Evolutionary conservation across 345 rosid genomes (phyloP).

Genomic region (Citrus inodora): DNA sequence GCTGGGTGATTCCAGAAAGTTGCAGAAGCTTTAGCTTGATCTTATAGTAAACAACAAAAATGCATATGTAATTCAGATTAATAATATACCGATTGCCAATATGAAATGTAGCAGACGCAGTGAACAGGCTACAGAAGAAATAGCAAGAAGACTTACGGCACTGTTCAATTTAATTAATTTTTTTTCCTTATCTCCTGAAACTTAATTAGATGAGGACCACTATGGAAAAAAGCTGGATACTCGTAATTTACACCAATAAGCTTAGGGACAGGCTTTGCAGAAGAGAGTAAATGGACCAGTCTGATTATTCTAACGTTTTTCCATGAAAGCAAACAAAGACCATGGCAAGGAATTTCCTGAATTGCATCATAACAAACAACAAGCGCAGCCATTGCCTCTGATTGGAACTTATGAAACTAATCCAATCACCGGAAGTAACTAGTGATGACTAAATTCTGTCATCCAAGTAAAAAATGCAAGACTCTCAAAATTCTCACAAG

Average conservation of each 20-base stretch:
- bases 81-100: background rate
- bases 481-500: constrained; percentile 8
- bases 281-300: background rate
- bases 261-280: background rate
- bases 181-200: background rate
- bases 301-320: background rate
- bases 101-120: background rate
- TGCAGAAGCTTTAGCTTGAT: background rate
- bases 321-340: background rate
- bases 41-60: constrained; percentile 5
- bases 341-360: background rate
- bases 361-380: constrained; percentile 10
- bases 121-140: background rate
- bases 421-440: constrained; percentile 17
- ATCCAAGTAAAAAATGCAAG: background rate
- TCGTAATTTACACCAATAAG: background rate
- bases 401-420: constrained; percentile 4
- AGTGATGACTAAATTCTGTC: constrained; percentile 21
- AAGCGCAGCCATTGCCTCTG: background rate
- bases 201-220: background rate
- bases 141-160: background rate
- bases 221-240: background rate
- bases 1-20: background rate
- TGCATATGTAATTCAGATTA: constrained; percentile 1
- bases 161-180: background rate